Percentiles rank a stretch among this genome's conserved stretches.
phyloP scores from a whole-genome alignment of 306 rosid genomes.

The Albizia julibrissin region DNA sequence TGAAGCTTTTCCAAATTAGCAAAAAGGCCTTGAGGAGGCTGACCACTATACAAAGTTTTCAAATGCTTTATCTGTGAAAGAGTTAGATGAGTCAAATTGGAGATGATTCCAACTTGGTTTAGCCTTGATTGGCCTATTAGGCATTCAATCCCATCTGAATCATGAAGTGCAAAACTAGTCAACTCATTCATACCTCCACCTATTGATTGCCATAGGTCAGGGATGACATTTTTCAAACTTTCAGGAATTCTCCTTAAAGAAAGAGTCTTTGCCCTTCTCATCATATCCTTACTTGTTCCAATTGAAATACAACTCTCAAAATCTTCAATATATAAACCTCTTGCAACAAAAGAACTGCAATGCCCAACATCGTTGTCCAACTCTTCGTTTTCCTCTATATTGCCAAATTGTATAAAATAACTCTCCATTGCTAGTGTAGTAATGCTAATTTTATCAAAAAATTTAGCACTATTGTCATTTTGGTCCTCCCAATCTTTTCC shows the following conservation, averaged over 20 bases:
- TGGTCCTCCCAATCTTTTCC: too few relatives aligned
- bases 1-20: background rate
- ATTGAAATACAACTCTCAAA: background rate
- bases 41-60: background rate
- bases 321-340: background rate
- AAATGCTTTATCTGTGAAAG: background rate
- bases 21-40: background rate
- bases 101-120: background rate
- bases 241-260: background rate
- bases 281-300: background rate
- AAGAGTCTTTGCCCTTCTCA: background rate
- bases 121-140: background rate
- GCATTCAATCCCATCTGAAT: background rate
- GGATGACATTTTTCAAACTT: background rate
- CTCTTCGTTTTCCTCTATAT: rapidly evolving
- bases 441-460: background rate
- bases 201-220: background rate
- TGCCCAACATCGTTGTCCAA: too few relatives aligned
- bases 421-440: background rate
- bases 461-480: background rate
- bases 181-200: background rate
- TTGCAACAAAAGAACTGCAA: background rate
- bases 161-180: background rate
- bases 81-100: background rate
- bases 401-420: background rate